Evolutionary conservation across 2,329 filamentous ascomycete genomes (phyloP).

Genomic region (Curvularia lunata): DNA sequence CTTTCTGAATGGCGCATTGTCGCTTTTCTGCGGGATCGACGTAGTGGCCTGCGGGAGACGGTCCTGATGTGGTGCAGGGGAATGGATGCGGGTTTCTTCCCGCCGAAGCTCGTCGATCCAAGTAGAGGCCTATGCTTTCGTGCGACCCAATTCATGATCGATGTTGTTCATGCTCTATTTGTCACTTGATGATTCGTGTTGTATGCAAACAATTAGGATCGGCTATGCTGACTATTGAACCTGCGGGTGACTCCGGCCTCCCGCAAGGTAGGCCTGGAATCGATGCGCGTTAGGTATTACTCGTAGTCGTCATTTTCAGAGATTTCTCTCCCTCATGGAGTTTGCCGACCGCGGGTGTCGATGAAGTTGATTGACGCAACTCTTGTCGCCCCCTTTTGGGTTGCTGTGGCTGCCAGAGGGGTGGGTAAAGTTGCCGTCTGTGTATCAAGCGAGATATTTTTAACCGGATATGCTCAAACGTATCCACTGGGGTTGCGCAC

Average conservation of each 20-base stretch:
- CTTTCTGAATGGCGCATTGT: conserved; percentile 1
- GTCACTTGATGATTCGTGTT: background rate
- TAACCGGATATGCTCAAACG: background rate
- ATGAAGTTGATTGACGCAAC: background rate
- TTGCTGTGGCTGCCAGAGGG: background rate
- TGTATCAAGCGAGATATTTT: background rate
- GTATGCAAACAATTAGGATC: conserved; percentile 2
- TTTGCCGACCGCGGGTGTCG: background rate
- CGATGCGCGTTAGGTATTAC: background rate
- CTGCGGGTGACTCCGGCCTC: background rate
- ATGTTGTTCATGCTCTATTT: background rate
- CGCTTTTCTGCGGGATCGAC: conserved; percentile 8
- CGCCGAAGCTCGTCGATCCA: background rate
- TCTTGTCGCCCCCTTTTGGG: background rate
- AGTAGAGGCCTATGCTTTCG: background rate
- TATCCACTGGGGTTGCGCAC: background rate
- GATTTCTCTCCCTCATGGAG: background rate
- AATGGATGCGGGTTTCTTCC: background rate
- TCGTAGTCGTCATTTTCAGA: background rate
- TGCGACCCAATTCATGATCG: background rate
- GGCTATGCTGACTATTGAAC: background rate
- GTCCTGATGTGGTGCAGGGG: conserved; percentile 4
- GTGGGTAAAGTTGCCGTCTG: background rate
- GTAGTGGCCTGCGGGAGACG: background rate
- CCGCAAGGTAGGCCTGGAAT: background rate